Evolutionary conservation across 2,329 filamentous ascomycete species (phyloP).

Genomic region (Lasiodiplodia hormozganensis): DNA sequence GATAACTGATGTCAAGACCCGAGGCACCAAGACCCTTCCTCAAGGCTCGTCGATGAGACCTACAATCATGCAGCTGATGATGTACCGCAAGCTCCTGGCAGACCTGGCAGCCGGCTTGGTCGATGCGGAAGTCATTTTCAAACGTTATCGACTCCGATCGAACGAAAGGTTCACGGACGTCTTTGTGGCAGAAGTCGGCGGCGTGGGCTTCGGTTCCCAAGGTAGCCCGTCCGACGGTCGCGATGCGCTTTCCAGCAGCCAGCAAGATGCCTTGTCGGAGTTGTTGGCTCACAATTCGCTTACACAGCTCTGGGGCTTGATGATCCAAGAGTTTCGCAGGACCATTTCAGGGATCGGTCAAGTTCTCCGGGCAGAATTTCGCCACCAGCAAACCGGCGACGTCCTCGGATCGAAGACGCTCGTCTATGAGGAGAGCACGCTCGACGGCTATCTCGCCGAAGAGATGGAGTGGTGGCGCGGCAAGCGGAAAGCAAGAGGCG

Average conservation of each 20-base stretch:
- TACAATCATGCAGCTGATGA: slow-evolving; percentile 83
- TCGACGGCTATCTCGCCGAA: slow-evolving; percentile 71
- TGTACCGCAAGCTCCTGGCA: slow-evolving; percentile 87
- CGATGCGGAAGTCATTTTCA: slow-evolving; percentile 71
- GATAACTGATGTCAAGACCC: slow-evolving; percentile 88
- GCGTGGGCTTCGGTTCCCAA: slow-evolving; percentile 69
- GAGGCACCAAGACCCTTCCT: slow-evolving; percentile 69
- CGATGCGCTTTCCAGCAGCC: slow-evolving; percentile 37
- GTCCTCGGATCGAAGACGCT: slow-evolving; percentile 68
- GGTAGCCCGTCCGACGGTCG: slow-evolving; percentile 49
- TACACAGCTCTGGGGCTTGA: slow-evolving; percentile 65
- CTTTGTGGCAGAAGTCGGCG: slow-evolving; percentile 78
- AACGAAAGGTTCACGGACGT: slow-evolving; percentile 74
- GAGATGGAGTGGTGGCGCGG: slow-evolving; percentile 92
- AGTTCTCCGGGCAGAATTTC: slow-evolving; percentile 65
- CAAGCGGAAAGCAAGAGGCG: slow-evolving; percentile 73
- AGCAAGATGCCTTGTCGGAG: slow-evolving; percentile 57
- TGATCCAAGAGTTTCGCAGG: slow-evolving; percentile 65
- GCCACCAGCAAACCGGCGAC: slow-evolving; percentile 54
- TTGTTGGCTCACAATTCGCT: slow-evolving; percentile 67
- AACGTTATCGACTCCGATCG: slow-evolving; percentile 73
- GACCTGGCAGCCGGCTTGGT: slow-evolving; percentile 75
- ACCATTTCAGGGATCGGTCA: slow-evolving; percentile 59
- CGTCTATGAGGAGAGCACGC: slow-evolving; percentile 67
- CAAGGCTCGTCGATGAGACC: slow-evolving; percentile 71